phyloP scores from a whole-genome alignment of 345 rosid species.

The Salix exigua region DNA sequence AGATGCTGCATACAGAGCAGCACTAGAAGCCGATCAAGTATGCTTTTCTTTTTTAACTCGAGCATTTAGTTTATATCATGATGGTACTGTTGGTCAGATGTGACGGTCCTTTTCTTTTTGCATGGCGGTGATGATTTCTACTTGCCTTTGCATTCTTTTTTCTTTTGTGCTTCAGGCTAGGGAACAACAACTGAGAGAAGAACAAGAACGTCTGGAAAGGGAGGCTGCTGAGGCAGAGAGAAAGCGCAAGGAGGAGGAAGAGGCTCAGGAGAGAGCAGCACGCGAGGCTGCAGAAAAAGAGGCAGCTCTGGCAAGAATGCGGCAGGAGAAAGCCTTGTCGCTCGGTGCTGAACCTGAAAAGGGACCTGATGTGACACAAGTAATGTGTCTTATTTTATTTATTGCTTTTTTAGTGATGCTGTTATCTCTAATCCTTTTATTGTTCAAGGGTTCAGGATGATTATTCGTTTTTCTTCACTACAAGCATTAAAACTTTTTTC shows the following conservation, averaged over 20 bases:
- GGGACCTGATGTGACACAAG: conserved; percentile 85
- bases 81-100: background rate
- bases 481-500: background rate
- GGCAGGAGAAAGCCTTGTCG: conserved; percentile 80
- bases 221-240: conserved; percentile 95
- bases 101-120: background rate
- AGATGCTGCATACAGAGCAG: conserved; percentile 95
- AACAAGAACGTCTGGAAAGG: conserved; percentile 71
- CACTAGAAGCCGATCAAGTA: conserved; percentile 99
- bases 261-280: conserved; percentile 78
- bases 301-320: conserved; percentile 68
- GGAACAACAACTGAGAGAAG: conserved; percentile 82
- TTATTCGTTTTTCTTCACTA: background rate
- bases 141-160: too few species aligned
- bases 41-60: background rate
- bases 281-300: conserved; percentile 82
- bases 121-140: too few species aligned
- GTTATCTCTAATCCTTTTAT: background rate
- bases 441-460: background rate
- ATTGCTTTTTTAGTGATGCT: background rate
- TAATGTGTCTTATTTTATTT: conserved; percentile 22
- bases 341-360: conserved; percentile 89
- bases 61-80: background rate
- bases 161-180: conserved; percentile 47
- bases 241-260: conserved; percentile 86